These are phyloP conservation scores for Lactarius psammicola DNA, from an alignment of 768 basidiomycete species.

Conservation along the genomic window DNA sequence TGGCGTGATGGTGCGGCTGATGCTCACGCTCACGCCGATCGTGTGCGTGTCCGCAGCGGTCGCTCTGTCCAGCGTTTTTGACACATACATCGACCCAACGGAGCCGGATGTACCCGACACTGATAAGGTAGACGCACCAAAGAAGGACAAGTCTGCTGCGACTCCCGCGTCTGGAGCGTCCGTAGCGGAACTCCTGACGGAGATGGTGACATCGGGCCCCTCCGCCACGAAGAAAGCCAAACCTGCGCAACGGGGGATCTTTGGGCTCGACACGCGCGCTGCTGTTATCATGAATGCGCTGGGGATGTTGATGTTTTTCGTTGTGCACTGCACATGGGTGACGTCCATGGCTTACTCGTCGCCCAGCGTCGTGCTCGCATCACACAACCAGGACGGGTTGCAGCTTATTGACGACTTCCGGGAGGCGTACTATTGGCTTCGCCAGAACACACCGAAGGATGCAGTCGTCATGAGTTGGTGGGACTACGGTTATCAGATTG, in stretches of 20 bases:
- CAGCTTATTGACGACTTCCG: constrained; percentile 99
- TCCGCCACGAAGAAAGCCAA: constrained; percentile 36
- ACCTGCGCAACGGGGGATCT: constrained; percentile 59
- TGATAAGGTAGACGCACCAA: constrained; percentile 38
- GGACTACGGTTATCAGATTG: constrained; percentile 99
- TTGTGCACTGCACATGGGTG: constrained; percentile 95
- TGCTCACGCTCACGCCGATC: constrained; percentile 95
- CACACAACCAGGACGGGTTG: constrained; percentile 76
- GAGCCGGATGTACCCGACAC: constrained; percentile 55
- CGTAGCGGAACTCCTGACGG: constrained; percentile 26
- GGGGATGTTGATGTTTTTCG: constrained; percentile 83
- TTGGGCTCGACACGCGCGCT: constrained; percentile 80
- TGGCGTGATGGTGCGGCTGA: constrained; percentile 98
- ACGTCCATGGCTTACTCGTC: constrained; percentile 95
- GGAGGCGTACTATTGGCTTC: constrained; percentile 98
- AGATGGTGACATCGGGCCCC: constrained; percentile 20
- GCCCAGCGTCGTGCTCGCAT: constrained; percentile 93
- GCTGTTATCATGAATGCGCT: constrained; percentile 71
- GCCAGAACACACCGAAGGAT: constrained; percentile 90
- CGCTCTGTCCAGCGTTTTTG: constrained; percentile 81
- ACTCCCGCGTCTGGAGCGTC: constrained; percentile 32
- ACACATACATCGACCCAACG: constrained; percentile 84
- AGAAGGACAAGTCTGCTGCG: constrained; percentile 50
- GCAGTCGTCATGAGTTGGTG: constrained; percentile 99
- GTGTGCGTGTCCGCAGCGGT: constrained; percentile 94